phyloP scores from a whole-genome alignment of 805 yeast genomes.

The Danielozyma ontarioensis region DNA sequence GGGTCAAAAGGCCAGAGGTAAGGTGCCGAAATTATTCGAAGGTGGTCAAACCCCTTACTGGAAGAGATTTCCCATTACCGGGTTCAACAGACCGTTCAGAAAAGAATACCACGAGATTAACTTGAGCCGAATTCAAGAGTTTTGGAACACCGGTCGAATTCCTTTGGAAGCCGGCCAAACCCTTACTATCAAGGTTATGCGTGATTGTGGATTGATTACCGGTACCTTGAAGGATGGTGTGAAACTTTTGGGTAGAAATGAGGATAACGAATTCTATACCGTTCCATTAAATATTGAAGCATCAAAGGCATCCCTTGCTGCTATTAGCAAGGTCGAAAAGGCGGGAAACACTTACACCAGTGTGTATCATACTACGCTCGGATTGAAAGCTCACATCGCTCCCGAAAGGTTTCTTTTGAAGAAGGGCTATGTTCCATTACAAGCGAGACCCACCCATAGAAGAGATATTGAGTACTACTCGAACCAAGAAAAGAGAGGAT shows the following conservation, averaged over 20 bases:
- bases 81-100: conserved; percentile 67
- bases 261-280: conserved; percentile 33
- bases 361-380: conserved; percentile 56
- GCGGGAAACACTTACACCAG: conserved; percentile 75
- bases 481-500: conserved; percentile 69
- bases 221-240: conserved; percentile 78
- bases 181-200: conserved; percentile 73
- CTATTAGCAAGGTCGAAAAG: conserved; percentile 66
- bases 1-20: conserved; percentile 96
- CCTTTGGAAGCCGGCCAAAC: conserved; percentile 53
- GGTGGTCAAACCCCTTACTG: conserved; percentile 98
- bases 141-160: conserved; percentile 64
- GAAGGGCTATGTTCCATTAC: conserved; percentile 77
- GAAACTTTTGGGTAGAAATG: conserved; percentile 70
- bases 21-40: conserved; percentile 90
- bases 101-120: conserved; percentile 54
- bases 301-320: conserved; percentile 69
- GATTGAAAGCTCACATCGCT: conserved; percentile 67
- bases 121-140: conserved; percentile 63
- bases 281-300: conserved; percentile 76
- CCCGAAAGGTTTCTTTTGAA: conserved; percentile 66
- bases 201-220: conserved; percentile 63
- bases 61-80: conserved; percentile 80
- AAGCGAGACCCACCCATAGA: conserved; percentile 79
- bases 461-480: conserved; percentile 79